phyloP scores from a whole-genome alignment of 768 basidiomycete species.

The Hydnomerulius pinastri region DNA sequence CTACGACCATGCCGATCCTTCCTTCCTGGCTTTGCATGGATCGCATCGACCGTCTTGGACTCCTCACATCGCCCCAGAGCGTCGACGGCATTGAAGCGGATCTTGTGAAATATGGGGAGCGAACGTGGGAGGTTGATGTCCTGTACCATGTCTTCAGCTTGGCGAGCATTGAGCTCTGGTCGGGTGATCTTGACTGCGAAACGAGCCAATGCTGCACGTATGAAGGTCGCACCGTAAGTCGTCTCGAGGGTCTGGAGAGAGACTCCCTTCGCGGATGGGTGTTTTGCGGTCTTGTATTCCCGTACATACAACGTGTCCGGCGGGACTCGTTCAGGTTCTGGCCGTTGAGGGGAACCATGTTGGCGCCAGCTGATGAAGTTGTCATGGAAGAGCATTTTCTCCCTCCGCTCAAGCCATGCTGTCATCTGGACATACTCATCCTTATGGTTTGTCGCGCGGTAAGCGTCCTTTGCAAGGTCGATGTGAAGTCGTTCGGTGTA shows the following conservation, averaged over 20 bases:
- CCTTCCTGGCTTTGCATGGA: constrained; percentile 30
- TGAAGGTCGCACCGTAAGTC: constrained; percentile 31
- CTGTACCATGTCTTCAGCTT: constrained; percentile 14
- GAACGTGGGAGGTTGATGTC: constrained; percentile 13
- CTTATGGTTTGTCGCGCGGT: constrained; percentile 34
- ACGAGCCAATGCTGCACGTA: constrained; percentile 27
- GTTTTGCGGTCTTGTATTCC: constrained; percentile 24
- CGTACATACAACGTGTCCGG: constrained; percentile 6
- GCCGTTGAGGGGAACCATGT: too few relatives aligned
- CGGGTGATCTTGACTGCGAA: constrained; percentile 25
- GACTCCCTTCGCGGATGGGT: constrained; percentile 26
- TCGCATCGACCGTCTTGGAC: constrained; percentile 23
- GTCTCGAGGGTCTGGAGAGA: constrained; percentile 14
- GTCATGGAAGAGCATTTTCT: constrained; percentile 30
- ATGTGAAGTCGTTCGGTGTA: too few relatives aligned
- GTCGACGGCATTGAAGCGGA: constrained; percentile 30
- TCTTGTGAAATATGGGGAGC: constrained; percentile 34
- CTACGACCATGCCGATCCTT: background rate
- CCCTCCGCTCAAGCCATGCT: constrained; percentile 34
- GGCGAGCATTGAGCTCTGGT: constrained; percentile 12
- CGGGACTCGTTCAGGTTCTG: background rate
- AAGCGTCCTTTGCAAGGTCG: too few relatives aligned
- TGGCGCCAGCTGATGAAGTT: constrained; percentile 25
- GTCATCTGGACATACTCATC: constrained; percentile 44
- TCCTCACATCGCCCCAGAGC: background rate